These are phyloP conservation scores for Taphrina flavorubra DNA, from an alignment of 1,139 yeast genomes.

Conservation along the genomic window DNA sequence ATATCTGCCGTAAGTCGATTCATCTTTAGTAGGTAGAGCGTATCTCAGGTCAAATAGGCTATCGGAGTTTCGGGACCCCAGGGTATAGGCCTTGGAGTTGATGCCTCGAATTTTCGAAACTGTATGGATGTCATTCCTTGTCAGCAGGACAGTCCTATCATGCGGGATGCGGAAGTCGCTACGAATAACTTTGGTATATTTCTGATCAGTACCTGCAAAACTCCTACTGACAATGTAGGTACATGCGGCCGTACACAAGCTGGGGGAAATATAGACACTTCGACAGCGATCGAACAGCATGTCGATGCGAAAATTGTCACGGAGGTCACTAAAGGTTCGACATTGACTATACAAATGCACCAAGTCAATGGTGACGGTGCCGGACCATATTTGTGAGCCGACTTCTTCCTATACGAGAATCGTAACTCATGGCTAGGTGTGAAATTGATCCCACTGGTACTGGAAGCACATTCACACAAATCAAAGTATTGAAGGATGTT, in stretches of 20 bases:
- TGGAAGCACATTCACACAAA: conserved; percentile 13
- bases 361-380: conserved; percentile 40
- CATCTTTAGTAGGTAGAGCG: neutral
- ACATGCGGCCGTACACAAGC: conserved; percentile 39
- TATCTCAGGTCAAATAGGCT: conserved; percentile 12
- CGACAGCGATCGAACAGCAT: conserved; percentile 38
- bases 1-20: conserved; percentile 24
- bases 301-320: conserved; percentile 38
- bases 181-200: conserved; percentile 31
- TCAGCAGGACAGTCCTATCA: conserved; percentile 39
- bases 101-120: conserved; percentile 34
- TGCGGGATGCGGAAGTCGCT: conserved; percentile 38
- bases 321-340: conserved; percentile 31
- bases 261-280: conserved; percentile 39
- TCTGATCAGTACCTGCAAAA: neutral
- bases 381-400: conserved; percentile 22
- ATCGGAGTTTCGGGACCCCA: conserved; percentile 24
- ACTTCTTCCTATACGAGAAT: neutral
- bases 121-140: conserved; percentile 41
- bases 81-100: conserved; percentile 38
- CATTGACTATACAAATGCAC: conserved; percentile 33
- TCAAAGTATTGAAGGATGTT: conserved; percentile 32
- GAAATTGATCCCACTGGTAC: conserved; percentile 33
- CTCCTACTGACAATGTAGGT: neutral
- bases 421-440: neutral